Percentiles rank a stretch among this genome's conserved stretches.
These are phyloP conservation scores for Shiraia sp. DNA, from an alignment of 2,329 filamentous ascomycete genomes.

Conservation along the genomic window DNA sequence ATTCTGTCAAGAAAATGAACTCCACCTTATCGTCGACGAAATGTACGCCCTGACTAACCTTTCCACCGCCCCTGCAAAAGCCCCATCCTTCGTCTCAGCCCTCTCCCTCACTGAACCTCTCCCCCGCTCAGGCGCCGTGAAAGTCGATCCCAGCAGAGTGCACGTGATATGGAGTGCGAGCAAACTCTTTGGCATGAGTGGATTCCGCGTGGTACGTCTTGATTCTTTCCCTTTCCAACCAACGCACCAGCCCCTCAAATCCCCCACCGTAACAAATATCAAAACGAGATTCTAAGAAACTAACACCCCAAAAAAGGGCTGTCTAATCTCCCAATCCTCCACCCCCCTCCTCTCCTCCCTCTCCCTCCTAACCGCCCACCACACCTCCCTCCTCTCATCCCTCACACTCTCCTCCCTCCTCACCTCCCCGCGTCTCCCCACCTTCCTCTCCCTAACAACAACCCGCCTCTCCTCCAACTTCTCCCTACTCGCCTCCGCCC, in stretches of 20 bases:
- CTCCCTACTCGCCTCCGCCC: constrained; percentile 15
- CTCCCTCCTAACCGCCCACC: constrained; percentile 17
- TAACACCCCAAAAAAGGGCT: no score
- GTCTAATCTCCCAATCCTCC: constrained; percentile 36
- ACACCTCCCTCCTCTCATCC: constrained; percentile 23
- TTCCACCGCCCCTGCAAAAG: constrained; percentile 5
- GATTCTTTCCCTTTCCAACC: not conserved
- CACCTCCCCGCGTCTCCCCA: constrained; percentile 30
- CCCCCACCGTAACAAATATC: not conserved
- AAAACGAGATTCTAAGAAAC: no score
- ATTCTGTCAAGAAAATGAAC: constrained; percentile 35
- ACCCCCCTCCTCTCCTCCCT: constrained; percentile 24
- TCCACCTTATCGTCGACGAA: constrained; percentile 38
- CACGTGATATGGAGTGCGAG: constrained; percentile 39
- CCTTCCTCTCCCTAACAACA: constrained; percentile 26
- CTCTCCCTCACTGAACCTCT: constrained; percentile 33
- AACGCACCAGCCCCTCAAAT: not conserved
- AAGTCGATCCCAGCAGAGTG: constrained; percentile 36
- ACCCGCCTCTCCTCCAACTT: constrained; percentile 28
- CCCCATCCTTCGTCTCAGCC: constrained; percentile 26
- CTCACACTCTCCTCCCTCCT: constrained; percentile 28
- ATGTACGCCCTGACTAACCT: constrained; percentile 24
- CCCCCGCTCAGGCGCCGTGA: constrained; percentile 31
- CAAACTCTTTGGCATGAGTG: constrained; percentile 35
- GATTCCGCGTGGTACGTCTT: constrained; percentile 29